phyloP scores from a whole-genome alignment of 208 protist species.

The Herpetomonas samuelpessoai region DNA sequence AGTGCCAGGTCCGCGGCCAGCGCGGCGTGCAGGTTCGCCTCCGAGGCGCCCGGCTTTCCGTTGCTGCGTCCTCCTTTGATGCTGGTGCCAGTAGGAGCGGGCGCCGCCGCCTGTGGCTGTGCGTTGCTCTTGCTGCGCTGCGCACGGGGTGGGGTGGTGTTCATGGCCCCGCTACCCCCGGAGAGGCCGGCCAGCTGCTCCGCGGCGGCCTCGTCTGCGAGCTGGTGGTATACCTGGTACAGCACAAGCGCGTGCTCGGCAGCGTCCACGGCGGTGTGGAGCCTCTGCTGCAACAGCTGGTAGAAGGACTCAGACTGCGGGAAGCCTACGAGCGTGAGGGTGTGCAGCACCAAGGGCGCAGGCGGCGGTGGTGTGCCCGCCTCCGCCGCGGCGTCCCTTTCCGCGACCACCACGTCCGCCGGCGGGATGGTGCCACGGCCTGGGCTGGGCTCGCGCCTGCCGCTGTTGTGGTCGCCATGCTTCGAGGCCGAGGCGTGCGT shows the following conservation, averaged over 20 bases:
- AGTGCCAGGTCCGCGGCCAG: slow-evolving; percentile 4
- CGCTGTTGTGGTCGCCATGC: not conserved
- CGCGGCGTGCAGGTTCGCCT: not conserved
- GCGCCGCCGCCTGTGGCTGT: not conserved
- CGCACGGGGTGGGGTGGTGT: not conserved
- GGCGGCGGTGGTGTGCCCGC: too few species aligned
- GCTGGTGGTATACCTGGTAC: not conserved
- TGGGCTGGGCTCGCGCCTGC: not conserved
- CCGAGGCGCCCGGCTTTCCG: slow-evolving; percentile 26
- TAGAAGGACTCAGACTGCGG: not conserved
- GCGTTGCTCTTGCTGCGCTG: not conserved
- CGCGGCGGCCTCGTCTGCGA: slow-evolving; percentile 4
- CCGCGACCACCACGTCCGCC: too few species aligned
- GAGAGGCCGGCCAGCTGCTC: not conserved
- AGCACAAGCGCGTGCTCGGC: not conserved
- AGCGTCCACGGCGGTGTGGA: not conserved
- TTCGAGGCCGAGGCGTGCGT: too few species aligned
- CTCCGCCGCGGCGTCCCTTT: not conserved
- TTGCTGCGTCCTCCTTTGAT: not conserved
- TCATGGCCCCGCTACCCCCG: not conserved
- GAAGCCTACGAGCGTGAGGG: not conserved
- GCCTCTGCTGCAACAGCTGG: slow-evolving; percentile 4
- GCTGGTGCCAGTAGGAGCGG: not conserved
- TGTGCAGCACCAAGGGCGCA: not conserved
- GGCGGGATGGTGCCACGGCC: too few species aligned